Base-by-base conservation (phyloP, 2,329 filamentous ascomycete species). In the Neofusicoccum umdonicola region DNA sequence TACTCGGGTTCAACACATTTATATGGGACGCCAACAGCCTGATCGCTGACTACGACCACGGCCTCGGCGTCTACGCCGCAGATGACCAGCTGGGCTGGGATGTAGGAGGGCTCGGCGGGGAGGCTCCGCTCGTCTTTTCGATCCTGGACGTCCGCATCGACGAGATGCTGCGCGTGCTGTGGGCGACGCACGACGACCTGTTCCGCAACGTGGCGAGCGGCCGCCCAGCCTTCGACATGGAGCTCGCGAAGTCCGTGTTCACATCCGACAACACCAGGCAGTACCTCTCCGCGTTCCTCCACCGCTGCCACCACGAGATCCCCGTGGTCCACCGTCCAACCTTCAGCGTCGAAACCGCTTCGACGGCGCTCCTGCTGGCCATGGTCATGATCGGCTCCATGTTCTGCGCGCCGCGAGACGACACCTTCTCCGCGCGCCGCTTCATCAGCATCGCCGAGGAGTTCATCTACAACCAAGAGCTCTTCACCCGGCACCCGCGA, bases 231-330 rank as follows among this genome's bases (percentile, higher is more conserved):
- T 34, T n/a, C 52, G 13, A 22, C 35, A 11, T 13, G 45, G 27
- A 48, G 27, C 19, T 47, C 15, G 34, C 60, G 9, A 11, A 50
- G 8, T 27, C 47, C 17, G 47, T 54, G 12, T 48, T 57, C 19
- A 41, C 52, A 1, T n/a, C n/a, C 44, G 19, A 22, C 31, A 66
- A 66, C 31, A n/a, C 58, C 9, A 52, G 37, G 45, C 52, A 56
- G 3, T 66, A 64, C 44, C 27, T 66, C 34, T 64, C 22, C 47
- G 42, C 17, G 2, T 66, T 42, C 34, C 64, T 66, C 54, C 61
- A 64, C 22, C 50, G 54, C 41, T 64, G 44, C 19, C 61, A 66
- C 45, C 37, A 56, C 17, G 52, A 64, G 35, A 35, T 66, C 9
- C 50, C 50, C 35, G 13, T 52, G 1, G 35, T 52, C 13, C 31